Conservation (phyloP, 2,329 filamentous ascomycete species). For the Fusarium sp. region DNA sequence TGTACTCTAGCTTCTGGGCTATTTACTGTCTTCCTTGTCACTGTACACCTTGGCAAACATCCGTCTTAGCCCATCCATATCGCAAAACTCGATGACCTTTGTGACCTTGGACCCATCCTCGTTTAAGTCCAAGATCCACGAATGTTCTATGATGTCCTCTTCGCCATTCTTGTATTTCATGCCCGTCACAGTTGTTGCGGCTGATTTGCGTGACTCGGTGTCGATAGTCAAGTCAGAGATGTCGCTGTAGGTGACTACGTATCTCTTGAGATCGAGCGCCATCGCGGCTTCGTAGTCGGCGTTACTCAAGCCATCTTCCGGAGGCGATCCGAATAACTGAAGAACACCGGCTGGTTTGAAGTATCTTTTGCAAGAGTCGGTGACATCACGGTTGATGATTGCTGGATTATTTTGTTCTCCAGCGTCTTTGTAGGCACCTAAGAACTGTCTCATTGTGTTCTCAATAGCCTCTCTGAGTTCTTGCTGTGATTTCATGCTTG, state of each 20-base stretch:
- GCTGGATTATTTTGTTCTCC: slow-evolving; percentile 10
- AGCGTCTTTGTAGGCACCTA: slow-evolving; percentile 14
- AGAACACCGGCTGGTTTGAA: slow-evolving; percentile 8
- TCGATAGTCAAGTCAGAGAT: slow-evolving; percentile 14
- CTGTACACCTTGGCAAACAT: background rate
- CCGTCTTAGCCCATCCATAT: slow-evolving; percentile 5
- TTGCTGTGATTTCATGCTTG: background rate
- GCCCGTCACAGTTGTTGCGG: background rate
- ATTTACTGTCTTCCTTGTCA: accelerated
- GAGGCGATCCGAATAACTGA: background rate
- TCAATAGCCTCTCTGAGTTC: slow-evolving; percentile 8
- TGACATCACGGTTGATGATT: slow-evolving; percentile 25
- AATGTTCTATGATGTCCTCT: slow-evolving; percentile 2
- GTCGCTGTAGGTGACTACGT: background rate
- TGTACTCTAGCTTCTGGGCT: background rate
- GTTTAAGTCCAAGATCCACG: slow-evolving; percentile 14
- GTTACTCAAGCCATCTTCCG: background rate
- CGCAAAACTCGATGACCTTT: slow-evolving; percentile 26
- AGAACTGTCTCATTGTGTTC: background rate
- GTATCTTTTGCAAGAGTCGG: slow-evolving; percentile 6
- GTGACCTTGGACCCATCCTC: slow-evolving; percentile 19
- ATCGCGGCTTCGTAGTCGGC: slow-evolving; percentile 9
- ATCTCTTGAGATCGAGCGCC: slow-evolving; percentile 6
- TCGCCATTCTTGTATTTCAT: slow-evolving; percentile 13
- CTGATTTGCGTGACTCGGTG: slow-evolving; percentile 1